Percentiles rank a stretch among this genome's conserved stretches.
Conservation (phyloP, 1,284 basidiomycete species). For the Tilletiaria anomala region DNA sequence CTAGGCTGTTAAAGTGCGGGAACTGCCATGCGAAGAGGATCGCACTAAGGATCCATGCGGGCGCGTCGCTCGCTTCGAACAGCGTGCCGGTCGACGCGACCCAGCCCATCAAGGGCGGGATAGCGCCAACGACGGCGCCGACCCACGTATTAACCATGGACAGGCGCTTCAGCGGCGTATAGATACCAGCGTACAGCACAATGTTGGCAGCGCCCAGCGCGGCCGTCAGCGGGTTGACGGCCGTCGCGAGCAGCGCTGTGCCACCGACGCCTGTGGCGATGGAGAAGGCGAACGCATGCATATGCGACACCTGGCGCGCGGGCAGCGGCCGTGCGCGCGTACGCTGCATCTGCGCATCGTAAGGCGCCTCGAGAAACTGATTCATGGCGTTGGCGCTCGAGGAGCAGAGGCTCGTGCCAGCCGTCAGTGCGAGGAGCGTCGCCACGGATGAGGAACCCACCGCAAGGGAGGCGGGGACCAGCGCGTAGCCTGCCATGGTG, state of each 20-base stretch:
- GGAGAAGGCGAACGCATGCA: constrained; percentile 74
- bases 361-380: constrained; percentile 83
- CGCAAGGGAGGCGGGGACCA: constrained; percentile 47
- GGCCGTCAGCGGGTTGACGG: constrained; percentile 78
- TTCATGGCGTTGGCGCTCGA: constrained; percentile 90
- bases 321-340: constrained; percentile 83
- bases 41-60: constrained; percentile 27
- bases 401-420: constrained; percentile 78
- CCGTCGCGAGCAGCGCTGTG: constrained; percentile 60
- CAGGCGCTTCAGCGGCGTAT: constrained; percentile 87
- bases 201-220: constrained; percentile 71
- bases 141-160: constrained; percentile 88
- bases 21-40: constrained; percentile 91
- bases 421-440: constrained; percentile 62
- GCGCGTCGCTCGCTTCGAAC: constrained; percentile 46
- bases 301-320: constrained; percentile 60
- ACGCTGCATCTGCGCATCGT: constrained; percentile 90
- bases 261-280: constrained; percentile 60
- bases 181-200: constrained; percentile 73
- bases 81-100: constrained; percentile 76
- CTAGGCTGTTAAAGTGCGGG: constrained; percentile 92
- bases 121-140: constrained; percentile 75
- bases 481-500: constrained; percentile 79
- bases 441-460: constrained; percentile 16
- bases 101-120: constrained; percentile 97